A percentile compares a stretch with the other conserved stretches of the same genome.
phyloP scores from a whole-genome alignment of 495 filamentous ascomycete species.

The Baudoinia panamericana region DNA sequence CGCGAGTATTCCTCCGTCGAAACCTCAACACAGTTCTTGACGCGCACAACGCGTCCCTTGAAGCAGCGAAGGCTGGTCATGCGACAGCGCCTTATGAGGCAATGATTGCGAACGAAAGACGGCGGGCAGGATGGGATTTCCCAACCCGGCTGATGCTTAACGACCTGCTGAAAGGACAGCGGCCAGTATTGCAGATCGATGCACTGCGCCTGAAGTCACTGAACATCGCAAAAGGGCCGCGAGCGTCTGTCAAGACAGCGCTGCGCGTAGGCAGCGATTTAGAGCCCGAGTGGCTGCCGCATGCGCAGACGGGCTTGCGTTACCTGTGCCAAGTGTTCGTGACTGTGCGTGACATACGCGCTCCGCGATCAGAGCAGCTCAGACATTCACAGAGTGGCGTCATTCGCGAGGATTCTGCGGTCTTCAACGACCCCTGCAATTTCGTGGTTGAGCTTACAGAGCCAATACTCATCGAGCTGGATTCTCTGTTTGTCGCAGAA shows the following conservation, averaged over 20 bases:
- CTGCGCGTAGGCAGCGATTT: neutral
- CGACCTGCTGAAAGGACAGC: slow-evolving; percentile 4
- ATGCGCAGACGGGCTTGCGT: slow-evolving; percentile 1
- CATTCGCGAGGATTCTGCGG: too few relatives aligned
- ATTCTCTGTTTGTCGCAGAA: slow-evolving; percentile 1
- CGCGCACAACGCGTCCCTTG: slow-evolving; percentile 6
- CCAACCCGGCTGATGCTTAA: slow-evolving; percentile 14
- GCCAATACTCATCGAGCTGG: slow-evolving; percentile 9
- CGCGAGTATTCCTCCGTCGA: slow-evolving; percentile 10
- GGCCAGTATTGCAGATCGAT: slow-evolving; percentile 11
- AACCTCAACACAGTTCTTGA: slow-evolving; percentile 14
- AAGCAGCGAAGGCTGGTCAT: neutral
- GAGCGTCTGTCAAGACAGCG: too few relatives aligned
- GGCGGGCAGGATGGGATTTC: slow-evolving; percentile 11
- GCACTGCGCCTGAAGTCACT: slow-evolving; percentile 3
- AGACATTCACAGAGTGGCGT: too few relatives aligned
- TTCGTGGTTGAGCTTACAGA: slow-evolving; percentile 10
- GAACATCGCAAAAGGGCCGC: neutral
- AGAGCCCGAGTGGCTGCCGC: slow-evolving; percentile 2
- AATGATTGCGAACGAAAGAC: slow-evolving; percentile 7
- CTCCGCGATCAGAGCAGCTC: too few relatives aligned
- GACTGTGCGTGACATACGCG: slow-evolving; percentile 2
- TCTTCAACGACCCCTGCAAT: too few relatives aligned
- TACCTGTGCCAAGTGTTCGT: slow-evolving; percentile 9
- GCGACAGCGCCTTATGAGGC: neutral